Evolutionary conservation across 345 rosid species (phyloP).

Genomic region (Eucalyptus sp.): DNA sequence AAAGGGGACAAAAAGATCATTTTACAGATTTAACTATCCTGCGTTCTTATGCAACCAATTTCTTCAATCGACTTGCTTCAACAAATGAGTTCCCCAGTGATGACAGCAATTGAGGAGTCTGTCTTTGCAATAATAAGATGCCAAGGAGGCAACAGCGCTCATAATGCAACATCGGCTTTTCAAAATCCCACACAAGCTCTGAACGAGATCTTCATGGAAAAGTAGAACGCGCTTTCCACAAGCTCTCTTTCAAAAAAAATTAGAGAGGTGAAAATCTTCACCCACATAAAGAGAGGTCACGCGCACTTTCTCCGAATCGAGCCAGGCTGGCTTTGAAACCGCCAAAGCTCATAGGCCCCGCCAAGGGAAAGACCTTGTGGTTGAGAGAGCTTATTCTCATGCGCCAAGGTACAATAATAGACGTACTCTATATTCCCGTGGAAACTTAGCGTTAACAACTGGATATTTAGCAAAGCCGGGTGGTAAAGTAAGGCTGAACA

Average conservation of each 20-base stretch:
- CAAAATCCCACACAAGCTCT: not conserved
- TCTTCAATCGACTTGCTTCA: too few species aligned
- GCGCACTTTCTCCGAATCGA: not conserved
- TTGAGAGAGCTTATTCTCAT: not conserved
- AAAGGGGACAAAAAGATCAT: not conserved
- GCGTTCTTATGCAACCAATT: too few species aligned
- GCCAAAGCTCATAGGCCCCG: not conserved
- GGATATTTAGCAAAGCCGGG: not conserved
- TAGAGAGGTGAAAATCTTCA: not conserved
- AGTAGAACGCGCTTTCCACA: not conserved
- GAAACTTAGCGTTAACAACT: not conserved
- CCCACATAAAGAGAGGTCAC: not conserved
- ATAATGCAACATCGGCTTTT: not conserved
- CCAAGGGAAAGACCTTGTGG: not conserved
- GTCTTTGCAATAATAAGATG: not conserved
- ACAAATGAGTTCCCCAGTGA: not conserved
- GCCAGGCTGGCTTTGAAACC: not conserved
- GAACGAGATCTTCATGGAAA: not conserved
- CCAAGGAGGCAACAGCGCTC: not conserved
- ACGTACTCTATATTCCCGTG: not conserved
- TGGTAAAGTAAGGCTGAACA: fast-evolving
- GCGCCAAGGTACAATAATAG: not conserved
- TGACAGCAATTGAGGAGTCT: not conserved
- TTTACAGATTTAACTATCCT: too few species aligned
- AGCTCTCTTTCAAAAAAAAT: not conserved